Conservation (phyloP, 2,329 filamentous ascomycete genomes). For the Aspergillus sergii region DNA sequence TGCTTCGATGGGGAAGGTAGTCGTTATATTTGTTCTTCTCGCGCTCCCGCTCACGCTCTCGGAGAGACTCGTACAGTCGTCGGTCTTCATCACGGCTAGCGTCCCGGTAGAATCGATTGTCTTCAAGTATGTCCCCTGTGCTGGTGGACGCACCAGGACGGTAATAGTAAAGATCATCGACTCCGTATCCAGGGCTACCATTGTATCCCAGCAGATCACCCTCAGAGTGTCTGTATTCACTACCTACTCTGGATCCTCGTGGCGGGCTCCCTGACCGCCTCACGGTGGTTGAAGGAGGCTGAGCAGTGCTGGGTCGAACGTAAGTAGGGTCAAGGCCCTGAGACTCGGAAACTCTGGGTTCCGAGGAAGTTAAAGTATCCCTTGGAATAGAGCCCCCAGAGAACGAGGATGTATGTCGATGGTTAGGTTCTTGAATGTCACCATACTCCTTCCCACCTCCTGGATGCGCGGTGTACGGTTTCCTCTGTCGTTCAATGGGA, state of each 20-base stretch:
- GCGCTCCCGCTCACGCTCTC: slow-evolving; percentile 30
- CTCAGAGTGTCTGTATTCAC: slow-evolving; percentile 41
- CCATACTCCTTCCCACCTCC: slow-evolving; percentile 62
- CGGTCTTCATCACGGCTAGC: slow-evolving; percentile 29
- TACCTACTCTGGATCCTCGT: slow-evolving; percentile 19
- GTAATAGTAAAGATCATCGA: slow-evolving; percentile 29
- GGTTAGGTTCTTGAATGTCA: slow-evolving; percentile 28
- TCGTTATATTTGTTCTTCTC: slow-evolving; percentile 32
- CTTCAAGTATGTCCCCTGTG: slow-evolving; percentile 27
- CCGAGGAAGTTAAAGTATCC: slow-evolving; percentile 55
- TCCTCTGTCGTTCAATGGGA: slow-evolving; percentile 66
- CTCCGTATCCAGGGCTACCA: slow-evolving; percentile 22
- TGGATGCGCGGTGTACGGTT: slow-evolving; percentile 64
- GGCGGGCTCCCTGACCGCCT: slow-evolving; percentile 37
- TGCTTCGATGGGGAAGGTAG: slow-evolving; percentile 25
- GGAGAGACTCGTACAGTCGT: slow-evolving; percentile 29
- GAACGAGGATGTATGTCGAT: slow-evolving; percentile 29
- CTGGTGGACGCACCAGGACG: slow-evolving; percentile 25
- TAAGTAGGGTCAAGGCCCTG: slow-evolving; percentile 33
- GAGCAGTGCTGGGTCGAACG: slow-evolving; percentile 23
- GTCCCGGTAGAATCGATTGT: slow-evolving; percentile 32
- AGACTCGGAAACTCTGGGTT: slow-evolving; percentile 60
- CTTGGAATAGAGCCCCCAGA: slow-evolving; percentile 56
- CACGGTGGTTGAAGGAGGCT: slow-evolving; percentile 15
- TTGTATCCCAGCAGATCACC: slow-evolving; percentile 33